Evolutionary conservation across 345 rosid genomes (phyloP), one percentile per base, ranked within the genome.

Genomic region (Pugionium cornutum): DNA sequence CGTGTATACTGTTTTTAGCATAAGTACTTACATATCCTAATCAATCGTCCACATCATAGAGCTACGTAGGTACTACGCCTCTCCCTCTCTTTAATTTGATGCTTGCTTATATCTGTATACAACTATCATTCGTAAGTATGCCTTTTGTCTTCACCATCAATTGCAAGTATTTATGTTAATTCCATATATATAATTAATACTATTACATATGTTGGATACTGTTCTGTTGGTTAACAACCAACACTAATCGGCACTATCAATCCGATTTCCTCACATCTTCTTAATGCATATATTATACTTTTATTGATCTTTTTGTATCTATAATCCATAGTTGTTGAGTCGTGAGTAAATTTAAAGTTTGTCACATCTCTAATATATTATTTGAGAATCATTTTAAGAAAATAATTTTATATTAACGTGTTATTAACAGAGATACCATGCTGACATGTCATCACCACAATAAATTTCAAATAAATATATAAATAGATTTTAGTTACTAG

Each of bases 31-130:
- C 63, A 70, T 63, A 55, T 63, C 53, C 52, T 57, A 47, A 55
- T 70, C 75, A 71, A 4, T 64, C 57, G 59, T 64, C 69, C 6
- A 71, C 69, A 63, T 71, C 69, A 71, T 48, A 7, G 55, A 63
- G 75, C 64, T 71, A 64, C 64, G 69, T 71, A 48, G 52, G 64
- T 55, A 47, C 69, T 55, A 54, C 58, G 44, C 58, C 69, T 64
- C 65, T 59, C 56, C 40, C 28, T 48, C 28, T 26, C 25, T 55
- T 47, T 55, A 71, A 48, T 55, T 48, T 40, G 51, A 57, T 71
- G 75, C 64, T 64, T 64, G 44, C 64, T 71, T 63, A 55, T 40
- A 40, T 56, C 32, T 71, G 58, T 48, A n/a, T 71, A 31, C 56
- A 30, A 31, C 55, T 70, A 18, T 70, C 42, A 49, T 70, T 45